Evolutionary conservation across 2,329 filamentous ascomycete genomes (phyloP), one percentile per base, ranked within the genome.

Genomic region (Pseudogymnoascus sp.): DNA sequence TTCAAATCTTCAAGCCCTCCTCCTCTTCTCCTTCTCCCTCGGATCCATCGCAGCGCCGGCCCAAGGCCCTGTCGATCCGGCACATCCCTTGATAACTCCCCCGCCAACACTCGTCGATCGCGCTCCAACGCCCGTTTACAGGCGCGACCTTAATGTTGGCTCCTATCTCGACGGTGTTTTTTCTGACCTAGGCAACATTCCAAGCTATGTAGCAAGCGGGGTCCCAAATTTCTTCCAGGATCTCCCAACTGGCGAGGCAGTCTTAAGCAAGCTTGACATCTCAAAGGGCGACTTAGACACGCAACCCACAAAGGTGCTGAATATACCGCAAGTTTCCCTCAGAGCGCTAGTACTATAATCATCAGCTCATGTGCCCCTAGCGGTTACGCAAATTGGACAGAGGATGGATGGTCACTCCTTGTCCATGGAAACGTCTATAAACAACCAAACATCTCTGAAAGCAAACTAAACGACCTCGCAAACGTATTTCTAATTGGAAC

Each of bases 391-490:
- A 92, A 92, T 66, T 92, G 87, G 85, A 92, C 89, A 1, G 79
- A 86, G n/a, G 74, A 84, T 63, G 87, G 87, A 35, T 92, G 90
- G 90, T 90, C 86, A 65, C 80, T 92, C 3, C 81, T 88, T 29
- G 84, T 92, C 65, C 89, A 89, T 66, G 90, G 89, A 67, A 91
- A 91, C 69, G 86, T 92, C n/a, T 92, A 87, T 79, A 92, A 91
- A 73, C 82, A 88, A 65, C 89, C 89, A 1, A 83, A 89, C 63
- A 86, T 89, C 35, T 82, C 81, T 1, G 78, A 84, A 67, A 76
- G 78, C 35, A 89, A 84, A 67, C 76, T 92, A 51, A 81, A 92
- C 67, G 79, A 86, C 38, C 78, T 92, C 3, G 87, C 88, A 63
- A 85, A 91, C 66, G 73, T 84, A 33, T 91, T 92, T 74, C 79